phyloP scores from a whole-genome alignment of 371 early-diverging fungal genomes.

The Amoeboaphelidium protococcarum region DNA sequence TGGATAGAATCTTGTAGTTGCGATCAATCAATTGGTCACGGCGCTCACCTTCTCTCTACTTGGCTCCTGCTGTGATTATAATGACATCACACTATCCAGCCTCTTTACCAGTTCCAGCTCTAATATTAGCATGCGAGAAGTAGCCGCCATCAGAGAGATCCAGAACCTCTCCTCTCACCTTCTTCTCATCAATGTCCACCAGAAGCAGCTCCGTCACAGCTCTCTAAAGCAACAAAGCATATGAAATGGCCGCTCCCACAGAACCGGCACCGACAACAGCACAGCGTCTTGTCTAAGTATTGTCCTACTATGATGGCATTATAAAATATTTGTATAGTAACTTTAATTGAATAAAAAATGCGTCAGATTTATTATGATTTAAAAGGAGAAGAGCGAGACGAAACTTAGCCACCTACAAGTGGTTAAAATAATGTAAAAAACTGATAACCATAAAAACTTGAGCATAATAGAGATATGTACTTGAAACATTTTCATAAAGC shows the following conservation, averaged over 20 bases:
- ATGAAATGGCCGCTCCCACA: constrained; percentile 50
- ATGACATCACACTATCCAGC: constrained; percentile 60
- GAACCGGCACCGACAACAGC: constrained; percentile 55
- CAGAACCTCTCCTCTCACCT: constrained; percentile 38
- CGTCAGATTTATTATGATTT: too few species aligned
- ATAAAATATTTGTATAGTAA: too few species aligned
- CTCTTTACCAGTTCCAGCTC: constrained; percentile 26
- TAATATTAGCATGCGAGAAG: constrained; percentile 29
- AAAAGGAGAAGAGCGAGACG: too few species aligned
- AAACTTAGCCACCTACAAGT: too few species aligned
- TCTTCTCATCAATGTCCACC: constrained; percentile 30
- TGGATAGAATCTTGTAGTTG: constrained; percentile 41
- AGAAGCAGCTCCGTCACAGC: constrained; percentile 34
- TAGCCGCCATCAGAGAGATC: constrained; percentile 48
- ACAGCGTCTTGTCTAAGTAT: too few species aligned
- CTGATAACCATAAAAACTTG: too few species aligned
- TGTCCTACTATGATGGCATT: too few species aligned
- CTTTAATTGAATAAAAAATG: too few species aligned
- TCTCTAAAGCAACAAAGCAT: constrained; percentile 34
- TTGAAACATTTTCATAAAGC: too few species aligned
- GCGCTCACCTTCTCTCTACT: constrained; percentile 46
- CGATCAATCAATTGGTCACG: constrained; percentile 43
- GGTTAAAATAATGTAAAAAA: too few species aligned
- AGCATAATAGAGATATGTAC: too few species aligned
- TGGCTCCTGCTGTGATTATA: constrained; percentile 64